Evolutionary conservation across 2,329 filamentous ascomycete genomes (phyloP).

Genomic region (Aspergillus sp.): DNA sequence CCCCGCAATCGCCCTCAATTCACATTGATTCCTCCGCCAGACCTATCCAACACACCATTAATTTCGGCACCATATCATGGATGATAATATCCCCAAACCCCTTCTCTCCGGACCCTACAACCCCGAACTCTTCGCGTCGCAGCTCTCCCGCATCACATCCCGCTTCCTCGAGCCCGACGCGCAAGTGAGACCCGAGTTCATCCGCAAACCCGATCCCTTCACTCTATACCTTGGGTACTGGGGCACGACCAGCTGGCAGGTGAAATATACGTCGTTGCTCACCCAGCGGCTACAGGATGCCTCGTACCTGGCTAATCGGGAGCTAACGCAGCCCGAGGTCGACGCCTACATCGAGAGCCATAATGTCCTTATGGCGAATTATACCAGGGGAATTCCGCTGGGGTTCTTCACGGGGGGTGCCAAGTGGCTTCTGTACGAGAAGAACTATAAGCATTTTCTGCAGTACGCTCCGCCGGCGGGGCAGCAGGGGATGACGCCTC

Average conservation of each 20-base stretch:
- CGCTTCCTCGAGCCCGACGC: slow-evolving; percentile 2
- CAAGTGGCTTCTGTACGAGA: not conserved
- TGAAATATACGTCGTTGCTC: slow-evolving; percentile 7
- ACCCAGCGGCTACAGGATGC: slow-evolving; percentile 26
- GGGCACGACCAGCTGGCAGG: slow-evolving; percentile 27
- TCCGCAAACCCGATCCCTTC: slow-evolving; percentile 31
- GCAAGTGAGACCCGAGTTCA: slow-evolving; percentile 30
- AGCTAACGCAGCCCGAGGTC: slow-evolving; percentile 40
- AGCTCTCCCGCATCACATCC: not conserved
- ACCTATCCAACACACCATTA: no score
- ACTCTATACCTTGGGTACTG: slow-evolving; percentile 35
- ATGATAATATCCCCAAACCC: no score
- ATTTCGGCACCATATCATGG: not conserved
- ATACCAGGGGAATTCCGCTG: slow-evolving; percentile 28
- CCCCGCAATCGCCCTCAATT: no score
- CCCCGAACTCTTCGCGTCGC: not conserved
- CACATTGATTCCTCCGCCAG: no score
- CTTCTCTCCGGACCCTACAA: not conserved
- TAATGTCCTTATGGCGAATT: slow-evolving; percentile 28
- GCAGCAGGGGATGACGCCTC: not conserved
- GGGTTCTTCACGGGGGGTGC: slow-evolving; percentile 18
- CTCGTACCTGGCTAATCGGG: slow-evolving; percentile 30
- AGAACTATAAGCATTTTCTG: not conserved
- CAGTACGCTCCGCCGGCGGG: slow-evolving; percentile 14
- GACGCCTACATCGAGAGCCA: slow-evolving; percentile 35